These are phyloP conservation scores for Ilyonectria destructans DNA, from an alignment of 2,329 filamentous ascomycete genomes.

Conservation along the genomic window DNA sequence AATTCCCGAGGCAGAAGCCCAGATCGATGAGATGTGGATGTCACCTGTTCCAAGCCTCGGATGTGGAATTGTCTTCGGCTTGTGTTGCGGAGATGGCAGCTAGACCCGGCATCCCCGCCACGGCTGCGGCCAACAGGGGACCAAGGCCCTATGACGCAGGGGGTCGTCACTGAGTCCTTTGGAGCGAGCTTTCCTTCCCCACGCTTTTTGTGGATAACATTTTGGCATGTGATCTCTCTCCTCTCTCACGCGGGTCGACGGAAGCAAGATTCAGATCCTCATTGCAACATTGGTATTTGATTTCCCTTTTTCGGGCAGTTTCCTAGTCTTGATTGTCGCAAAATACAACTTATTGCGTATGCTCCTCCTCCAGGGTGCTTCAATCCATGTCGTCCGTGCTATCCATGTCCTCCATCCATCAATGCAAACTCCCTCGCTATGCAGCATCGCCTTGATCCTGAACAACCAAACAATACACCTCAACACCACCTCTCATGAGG, in stretches of 20 bases:
- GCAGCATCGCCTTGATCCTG: not conserved
- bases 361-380: not conserved
- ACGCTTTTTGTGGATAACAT: not conserved
- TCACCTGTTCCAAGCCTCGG: slow-evolving; percentile 39
- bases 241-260: slow-evolving; percentile 6
- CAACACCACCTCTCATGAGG: slow-evolving; percentile 84
- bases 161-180: slow-evolving; percentile 8
- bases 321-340: not conserved
- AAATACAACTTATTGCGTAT: too few species aligned
- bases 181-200: not conserved
- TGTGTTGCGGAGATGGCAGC: slow-evolving; percentile 32
- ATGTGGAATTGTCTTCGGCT: slow-evolving; percentile 36
- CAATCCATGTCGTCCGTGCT: slow-evolving; percentile 26
- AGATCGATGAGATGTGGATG: slow-evolving; percentile 33
- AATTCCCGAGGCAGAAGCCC: slow-evolving; percentile 27
- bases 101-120: slow-evolving; percentile 29
- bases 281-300: not conserved
- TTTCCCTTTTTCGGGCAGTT: not conserved
- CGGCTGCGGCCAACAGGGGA: slow-evolving; percentile 6
- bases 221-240: slow-evolving; percentile 30
- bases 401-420: not conserved
- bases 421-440: not conserved
- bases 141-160: slow-evolving; percentile 30
- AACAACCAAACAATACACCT: slow-evolving; percentile 39
- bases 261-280: slow-evolving; percentile 11